Evolutionary conservation across 2,329 filamentous ascomycete genomes (phyloP), one percentile per base, ranked within the genome.

Genomic region (Alternaria triticimaculans): DNA sequence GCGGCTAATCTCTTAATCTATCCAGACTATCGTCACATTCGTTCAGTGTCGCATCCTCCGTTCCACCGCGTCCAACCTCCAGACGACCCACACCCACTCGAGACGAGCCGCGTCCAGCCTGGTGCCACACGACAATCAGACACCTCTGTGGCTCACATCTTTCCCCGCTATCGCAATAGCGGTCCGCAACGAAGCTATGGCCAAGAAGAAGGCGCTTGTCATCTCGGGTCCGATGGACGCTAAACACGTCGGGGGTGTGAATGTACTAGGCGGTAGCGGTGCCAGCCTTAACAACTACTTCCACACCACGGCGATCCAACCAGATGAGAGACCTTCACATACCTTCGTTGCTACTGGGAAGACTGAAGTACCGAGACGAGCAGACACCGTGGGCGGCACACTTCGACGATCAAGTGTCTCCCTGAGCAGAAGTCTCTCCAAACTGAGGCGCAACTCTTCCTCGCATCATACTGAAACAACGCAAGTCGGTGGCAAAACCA

Each of bases 171-270:
- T 44, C 49, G 55, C 55, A 56, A 61, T 60, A 37, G 51, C 59
- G 10, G 15, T 46, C 26, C n/a, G 60, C 44, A 66, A 51, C 30
- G 44, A 49, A 55, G 61, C 51, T 51, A 71, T 70, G 65, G 66
- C 69, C 60, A 70, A 68, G 62, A 60, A 71, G 18, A 77, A 71
- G 64, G 46, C 68, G 33, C 63, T 66, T 23, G 66, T 71, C 18
- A 80, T 80, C 44, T 78, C 76, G 20, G 63, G 63, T 9, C 77
- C 76, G 7, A 77, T 77, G 61, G 71, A 79, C 62, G 75, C 73
- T 26, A 73, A 70, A 20, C 75, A 80, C 64, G 72, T 79, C 9
- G 68, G 71, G 55, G 77, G 76, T 28, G 72, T 78, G 28, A 72
- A 68, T 55, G 64, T 79, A 7, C 68, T 69, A 46, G 72, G 72